Evolutionary conservation across 352 stramenopile species (phyloP).

Genomic region (Pythium rhizo-oryzae): DNA sequence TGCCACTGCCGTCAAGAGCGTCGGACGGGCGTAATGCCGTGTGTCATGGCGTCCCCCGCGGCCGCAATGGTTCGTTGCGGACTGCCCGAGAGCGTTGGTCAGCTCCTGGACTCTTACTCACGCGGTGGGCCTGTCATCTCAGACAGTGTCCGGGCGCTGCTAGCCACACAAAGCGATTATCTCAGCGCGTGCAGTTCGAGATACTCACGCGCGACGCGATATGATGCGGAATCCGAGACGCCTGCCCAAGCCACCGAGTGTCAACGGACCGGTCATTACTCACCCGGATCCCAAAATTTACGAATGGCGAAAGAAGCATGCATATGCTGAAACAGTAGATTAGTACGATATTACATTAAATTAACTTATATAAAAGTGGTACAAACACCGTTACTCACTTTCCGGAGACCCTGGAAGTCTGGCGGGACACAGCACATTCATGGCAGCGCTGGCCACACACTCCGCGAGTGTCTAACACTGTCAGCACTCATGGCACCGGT

Average conservation of each 20-base stretch:
- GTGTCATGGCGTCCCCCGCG: background rate
- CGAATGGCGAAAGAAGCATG: slow-evolving; percentile 1
- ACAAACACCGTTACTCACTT: slow-evolving; percentile 11
- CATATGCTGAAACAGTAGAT: background rate
- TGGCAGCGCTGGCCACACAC: background rate
- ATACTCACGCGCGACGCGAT: slow-evolving; percentile 6
- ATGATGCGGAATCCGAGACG: background rate
- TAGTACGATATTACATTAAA: background rate
- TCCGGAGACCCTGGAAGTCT: background rate
- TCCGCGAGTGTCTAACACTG: too few relatives aligned
- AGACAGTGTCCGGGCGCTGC: background rate
- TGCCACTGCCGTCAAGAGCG: background rate
- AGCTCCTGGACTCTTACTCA: background rate
- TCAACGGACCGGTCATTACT: slow-evolving; percentile 28
- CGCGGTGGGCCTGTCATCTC: slow-evolving; percentile 1
- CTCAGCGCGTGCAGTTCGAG: slow-evolving; percentile 4
- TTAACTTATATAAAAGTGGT: background rate
- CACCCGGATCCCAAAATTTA: slow-evolving; percentile 15
- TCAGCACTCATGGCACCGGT: too few relatives aligned
- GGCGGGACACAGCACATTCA: background rate
- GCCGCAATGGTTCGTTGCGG: background rate
- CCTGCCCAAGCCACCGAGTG: slow-evolving; percentile 8
- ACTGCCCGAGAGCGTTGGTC: slow-evolving; percentile 1
- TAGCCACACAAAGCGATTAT: slow-evolving; percentile 13
- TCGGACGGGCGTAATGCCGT: background rate